These are phyloP conservation scores for Phytophthora aleatoria DNA, from an alignment of 352 stramenopile species.

Conservation along the genomic window DNA sequence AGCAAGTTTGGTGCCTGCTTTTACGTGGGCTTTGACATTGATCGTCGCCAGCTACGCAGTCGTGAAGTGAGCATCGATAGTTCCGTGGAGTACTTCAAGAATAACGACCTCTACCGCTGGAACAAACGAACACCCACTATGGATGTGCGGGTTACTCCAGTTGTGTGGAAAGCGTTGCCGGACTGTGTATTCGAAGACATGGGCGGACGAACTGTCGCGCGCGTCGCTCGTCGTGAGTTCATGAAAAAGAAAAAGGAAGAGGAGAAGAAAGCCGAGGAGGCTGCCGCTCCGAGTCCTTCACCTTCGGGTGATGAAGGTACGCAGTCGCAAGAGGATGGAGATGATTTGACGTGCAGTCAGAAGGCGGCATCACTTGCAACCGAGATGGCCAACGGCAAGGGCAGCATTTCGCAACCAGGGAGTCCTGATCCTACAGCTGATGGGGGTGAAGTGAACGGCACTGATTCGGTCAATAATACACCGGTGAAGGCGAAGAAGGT, in stretches of 20 bases:
- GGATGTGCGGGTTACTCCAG: slow-evolving; percentile 86
- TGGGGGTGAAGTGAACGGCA: slow-evolving; percentile 22
- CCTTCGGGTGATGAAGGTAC: slow-evolving; percentile 55
- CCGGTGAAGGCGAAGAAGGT: slow-evolving; percentile 43
- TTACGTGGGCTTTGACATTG: slow-evolving; percentile 88
- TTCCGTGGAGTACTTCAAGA: slow-evolving; percentile 89
- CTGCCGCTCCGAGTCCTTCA: slow-evolving; percentile 36
- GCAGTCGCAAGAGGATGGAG: slow-evolving; percentile 70
- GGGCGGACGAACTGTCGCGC: slow-evolving; percentile 67
- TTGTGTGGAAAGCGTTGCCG: slow-evolving; percentile 86
- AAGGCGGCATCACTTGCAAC: slow-evolving; percentile 33
- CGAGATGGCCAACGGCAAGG: slow-evolving; percentile 36
- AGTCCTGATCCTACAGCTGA: slow-evolving; percentile 61
- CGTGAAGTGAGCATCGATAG: slow-evolving; percentile 86
- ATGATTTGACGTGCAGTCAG: slow-evolving; percentile 51
- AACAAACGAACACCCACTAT: slow-evolving; percentile 88
- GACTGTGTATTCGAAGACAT: slow-evolving; percentile 88
- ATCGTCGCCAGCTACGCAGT: slow-evolving; percentile 74
- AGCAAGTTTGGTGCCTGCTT: slow-evolving; percentile 81
- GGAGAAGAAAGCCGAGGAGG: slow-evolving; percentile 63
- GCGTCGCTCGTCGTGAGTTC: slow-evolving; percentile 67
- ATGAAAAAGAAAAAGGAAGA: slow-evolving; percentile 90
- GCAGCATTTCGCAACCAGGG: slow-evolving; percentile 46
- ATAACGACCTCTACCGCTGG: slow-evolving; percentile 90
- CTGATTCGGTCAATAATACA: slow-evolving; percentile 25